These are phyloP conservation scores for Plasmodium cynomolgi DNA, from an alignment of 169 alveolate genomes.

Conservation along the genomic window DNA sequence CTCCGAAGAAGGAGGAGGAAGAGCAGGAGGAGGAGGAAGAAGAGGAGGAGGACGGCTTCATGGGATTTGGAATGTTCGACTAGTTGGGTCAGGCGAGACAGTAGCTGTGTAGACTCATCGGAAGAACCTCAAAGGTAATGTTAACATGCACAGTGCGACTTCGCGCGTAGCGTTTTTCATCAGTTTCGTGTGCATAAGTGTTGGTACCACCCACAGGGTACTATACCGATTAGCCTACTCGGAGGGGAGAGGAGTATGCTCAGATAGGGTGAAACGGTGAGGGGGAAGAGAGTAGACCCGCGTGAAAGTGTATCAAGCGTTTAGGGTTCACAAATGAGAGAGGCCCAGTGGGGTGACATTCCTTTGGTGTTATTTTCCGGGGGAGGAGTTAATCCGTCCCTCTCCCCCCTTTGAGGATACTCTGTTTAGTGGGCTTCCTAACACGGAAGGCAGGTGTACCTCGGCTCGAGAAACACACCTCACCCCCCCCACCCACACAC, in stretches of 20 bases:
- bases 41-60: constrained; percentile 96
- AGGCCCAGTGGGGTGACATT: background rate
- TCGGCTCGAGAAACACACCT: background rate
- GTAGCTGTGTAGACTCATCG: background rate
- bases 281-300: background rate
- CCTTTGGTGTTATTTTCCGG: background rate
- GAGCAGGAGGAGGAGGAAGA: constrained; percentile 92
- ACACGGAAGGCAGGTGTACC: background rate
- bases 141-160: background rate
- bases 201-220: background rate
- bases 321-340: background rate
- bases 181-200: background rate
- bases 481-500: too few species aligned
- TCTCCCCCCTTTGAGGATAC: background rate
- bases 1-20: constrained; percentile 80
- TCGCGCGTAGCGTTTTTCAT: background rate
- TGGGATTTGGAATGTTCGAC: constrained; percentile 95
- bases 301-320: background rate
- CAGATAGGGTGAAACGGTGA: background rate
- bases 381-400: background rate
- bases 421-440: background rate
- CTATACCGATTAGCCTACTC: background rate
- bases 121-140: background rate
- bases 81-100: constrained; percentile 7
- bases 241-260: background rate